Evolutionary conservation across 2,329 filamentous ascomycete genomes (phyloP).

Genomic region (Xylogone sp.): DNA sequence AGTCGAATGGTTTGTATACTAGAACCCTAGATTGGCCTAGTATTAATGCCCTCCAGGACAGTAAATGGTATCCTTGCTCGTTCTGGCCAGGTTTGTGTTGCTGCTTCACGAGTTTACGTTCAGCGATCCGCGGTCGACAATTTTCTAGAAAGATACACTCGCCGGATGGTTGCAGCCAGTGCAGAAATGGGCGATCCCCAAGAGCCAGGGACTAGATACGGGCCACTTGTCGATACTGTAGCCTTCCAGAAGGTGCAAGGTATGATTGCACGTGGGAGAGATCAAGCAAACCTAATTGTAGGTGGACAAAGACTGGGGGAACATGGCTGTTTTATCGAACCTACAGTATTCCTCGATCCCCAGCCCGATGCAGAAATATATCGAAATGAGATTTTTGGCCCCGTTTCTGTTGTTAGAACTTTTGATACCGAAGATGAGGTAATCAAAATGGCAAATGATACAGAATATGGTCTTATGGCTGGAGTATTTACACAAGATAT

Average conservation of each 20-base stretch:
- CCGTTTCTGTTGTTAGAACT: slow-evolving; percentile 53
- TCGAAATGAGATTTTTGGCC: slow-evolving; percentile 60
- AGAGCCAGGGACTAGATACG: background rate
- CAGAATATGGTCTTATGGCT: slow-evolving; percentile 49
- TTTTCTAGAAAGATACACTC: background rate
- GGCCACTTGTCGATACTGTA: background rate
- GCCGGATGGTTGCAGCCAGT: background rate
- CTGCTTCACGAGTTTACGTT: background rate
- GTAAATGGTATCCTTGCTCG: background rate
- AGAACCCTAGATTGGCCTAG: background rate
- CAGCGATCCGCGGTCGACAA: background rate
- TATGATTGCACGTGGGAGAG: background rate
- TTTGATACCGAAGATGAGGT: slow-evolving; percentile 59
- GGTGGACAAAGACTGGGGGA: background rate
- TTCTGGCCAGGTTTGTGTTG: background rate
- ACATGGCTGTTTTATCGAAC: slow-evolving; percentile 55
- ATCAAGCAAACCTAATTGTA: background rate
- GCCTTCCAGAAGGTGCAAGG: background rate
- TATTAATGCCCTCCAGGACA: background rate
- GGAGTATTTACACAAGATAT: slow-evolving; percentile 62
- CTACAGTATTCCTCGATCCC: slow-evolving; percentile 46
- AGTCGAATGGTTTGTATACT: background rate
- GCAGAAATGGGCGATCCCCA: background rate
- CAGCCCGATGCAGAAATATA: slow-evolving; percentile 50
- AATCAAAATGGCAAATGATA: slow-evolving; percentile 53